Evolutionary conservation across 2,329 filamentous ascomycete genomes (phyloP), one percentile per base, ranked within the genome.

Genomic region (Fusarium solani-melongenae): DNA sequence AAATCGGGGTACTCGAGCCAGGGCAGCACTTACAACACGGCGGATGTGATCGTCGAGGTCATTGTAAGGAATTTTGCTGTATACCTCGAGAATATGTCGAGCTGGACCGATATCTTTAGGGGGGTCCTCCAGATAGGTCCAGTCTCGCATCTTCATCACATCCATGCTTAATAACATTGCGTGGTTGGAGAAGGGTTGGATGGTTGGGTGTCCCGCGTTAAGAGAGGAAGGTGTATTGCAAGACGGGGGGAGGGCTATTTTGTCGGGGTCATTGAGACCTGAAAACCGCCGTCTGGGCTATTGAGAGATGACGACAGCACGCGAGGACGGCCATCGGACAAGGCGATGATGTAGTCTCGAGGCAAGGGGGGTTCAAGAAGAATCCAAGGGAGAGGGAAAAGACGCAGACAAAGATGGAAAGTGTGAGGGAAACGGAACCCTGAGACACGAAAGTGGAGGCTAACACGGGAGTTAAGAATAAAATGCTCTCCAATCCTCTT

Each of bases 101-200:
- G 82, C 78, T 15, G 82, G 79, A 29, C 78, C 80, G 62, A 83
- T 81, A 57, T 83, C 81, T 41, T 80, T 71, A 11, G 84, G 84
- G 38, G 82, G 78, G 17, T 81, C 80, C 31, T 81, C 77, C 27
- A 82, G 72, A 56, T 82, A 84, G 61, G 79, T 79, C 83, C 83
- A 84, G 65, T 82, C 79, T 58, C 82, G 72, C 55, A 83, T 73
- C 63, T 84, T 82, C 82, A 83, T 83, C 46, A 79, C 64, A 56
- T 78, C 72, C 75, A 78, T 78, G 62, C 76, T 78, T 49, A 78
- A 66, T 62, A 78, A 62, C 77, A 78, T 78, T 34, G 27, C 72
- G 55, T 29, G 44, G 62, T 49, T 56, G 44, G 39, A 34, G n/a
- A 31, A 55, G 55, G 39, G 31, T 24, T 61, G 63, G 46, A 41